Base-by-base conservation (phyloP, 2,329 filamentous ascomycete genomes). In the Paraphaeosphaeria minitans region DNA sequence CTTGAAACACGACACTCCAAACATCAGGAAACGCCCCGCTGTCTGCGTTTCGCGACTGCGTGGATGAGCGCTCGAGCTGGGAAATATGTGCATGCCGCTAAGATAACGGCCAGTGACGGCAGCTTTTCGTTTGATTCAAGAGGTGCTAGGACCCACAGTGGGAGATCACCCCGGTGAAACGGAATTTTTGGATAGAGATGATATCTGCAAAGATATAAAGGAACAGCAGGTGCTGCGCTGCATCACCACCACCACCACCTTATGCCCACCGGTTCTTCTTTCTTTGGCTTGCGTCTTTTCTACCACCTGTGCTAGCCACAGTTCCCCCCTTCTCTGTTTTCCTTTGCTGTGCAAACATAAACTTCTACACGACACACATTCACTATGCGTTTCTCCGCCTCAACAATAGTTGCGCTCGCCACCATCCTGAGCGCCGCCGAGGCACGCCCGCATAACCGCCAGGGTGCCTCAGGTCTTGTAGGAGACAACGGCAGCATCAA, bases 381-480 rank as follows among this genome's bases (percentile, higher is more conserved):
- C 60, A 61, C 21, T 31, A 71, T 71, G 68, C 67, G 62, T 52
- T 67, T 70, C 60, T 62, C 64, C 48, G 55, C 65, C 22, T 59
- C 60, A 14, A 68, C 68, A 27, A 55, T 70, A 42, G 60, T 65
- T 45, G 57, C 66, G 10, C 58, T 61, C 48, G 63, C 65, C 39
- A 55, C 66, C 51, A 50, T 71, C 43, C 48, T 68, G n/a, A 57
- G 65, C 19, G 62, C 58, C 49, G 59, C 58, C 27, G 61, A 68
- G 3, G 66, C 63, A 22, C 62, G 61, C 48, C 66, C 64, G 52
- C 56, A 57, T 29, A 37, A 22, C 33, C 45, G 53, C 21, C n/a
- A 51, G 27, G 27, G 6, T 10, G 21, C 13, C 10, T 19, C 51
- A 35, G 51, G 19, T 37, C 19, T 19, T 27, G 29, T 29, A 9